A percentile compares a stretch with the other conserved stretches of the same genome.
Evolutionary conservation across 2,329 filamentous ascomycete species (phyloP).

Genomic region (Cladosporium sp.): DNA sequence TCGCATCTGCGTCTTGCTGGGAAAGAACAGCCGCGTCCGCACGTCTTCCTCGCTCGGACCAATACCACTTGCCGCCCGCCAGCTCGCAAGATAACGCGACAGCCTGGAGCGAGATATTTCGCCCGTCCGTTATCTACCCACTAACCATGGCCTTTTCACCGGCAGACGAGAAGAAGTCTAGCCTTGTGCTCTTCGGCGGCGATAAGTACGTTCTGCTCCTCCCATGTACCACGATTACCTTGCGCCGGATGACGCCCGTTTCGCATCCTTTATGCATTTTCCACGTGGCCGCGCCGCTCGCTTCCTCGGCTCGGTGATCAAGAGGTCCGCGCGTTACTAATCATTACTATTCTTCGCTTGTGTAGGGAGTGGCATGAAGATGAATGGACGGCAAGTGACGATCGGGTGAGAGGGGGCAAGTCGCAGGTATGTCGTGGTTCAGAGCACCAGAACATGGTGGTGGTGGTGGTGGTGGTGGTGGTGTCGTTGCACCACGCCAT

Average conservation of each 20-base stretch:
- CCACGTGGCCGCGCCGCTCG: not conserved
- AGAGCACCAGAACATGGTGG: not conserved
- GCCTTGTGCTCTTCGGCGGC: conserved; percentile 30
- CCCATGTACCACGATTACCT: conserved; percentile 9
- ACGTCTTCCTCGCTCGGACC: no score
- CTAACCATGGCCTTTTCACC: not conserved
- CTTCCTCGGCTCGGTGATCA: not conserved
- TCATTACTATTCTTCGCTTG: not conserved
- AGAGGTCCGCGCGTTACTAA: conserved; percentile 3
- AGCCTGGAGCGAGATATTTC: no score
- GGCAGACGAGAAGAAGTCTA: conserved; percentile 13
- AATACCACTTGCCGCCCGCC: no score
- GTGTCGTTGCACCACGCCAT: not conserved
- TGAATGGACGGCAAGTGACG: conserved; percentile 67
- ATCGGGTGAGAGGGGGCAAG: conserved; percentile 69
- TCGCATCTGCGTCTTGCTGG: no score
- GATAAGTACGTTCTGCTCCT: conserved; percentile 22
- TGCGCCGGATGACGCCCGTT: not conserved
- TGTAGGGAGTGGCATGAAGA: conserved; percentile 52
- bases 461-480: no score
- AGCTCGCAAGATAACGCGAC: no score
- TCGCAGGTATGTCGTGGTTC: conserved; percentile 44
- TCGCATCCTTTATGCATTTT: not conserved
- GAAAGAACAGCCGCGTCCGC: no score
- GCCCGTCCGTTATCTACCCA: not conserved